These are phyloP conservation scores for Rhizoclosmatium sp. DNA, from an alignment of 192 early-diverging fungal genomes.

Conservation along the genomic window DNA sequence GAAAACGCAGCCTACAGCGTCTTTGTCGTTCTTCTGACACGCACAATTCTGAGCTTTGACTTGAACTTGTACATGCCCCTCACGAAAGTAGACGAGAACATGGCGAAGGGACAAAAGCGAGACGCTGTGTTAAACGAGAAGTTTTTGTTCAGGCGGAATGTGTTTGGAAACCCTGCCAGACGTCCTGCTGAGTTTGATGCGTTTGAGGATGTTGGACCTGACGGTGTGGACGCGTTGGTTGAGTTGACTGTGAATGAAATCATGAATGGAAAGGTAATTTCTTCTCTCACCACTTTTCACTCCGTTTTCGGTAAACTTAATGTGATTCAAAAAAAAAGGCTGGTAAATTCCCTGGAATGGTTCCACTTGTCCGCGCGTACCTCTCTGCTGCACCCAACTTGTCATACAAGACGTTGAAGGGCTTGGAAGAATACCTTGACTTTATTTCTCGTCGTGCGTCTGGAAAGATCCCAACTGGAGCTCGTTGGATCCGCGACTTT, in stretches of 20 bases:
- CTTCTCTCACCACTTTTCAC: not conserved
- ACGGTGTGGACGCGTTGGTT: conserved; percentile 52
- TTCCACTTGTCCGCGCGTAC: conserved; percentile 85
- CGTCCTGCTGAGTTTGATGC: conserved; percentile 2
- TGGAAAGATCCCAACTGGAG: conserved; percentile 84
- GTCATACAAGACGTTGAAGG: conserved; percentile 69
- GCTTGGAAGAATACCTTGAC: conserved; percentile 77
- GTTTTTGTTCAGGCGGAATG: conserved; percentile 90
- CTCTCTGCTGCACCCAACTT: conserved; percentile 75
- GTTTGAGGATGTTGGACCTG: conserved; percentile 22
- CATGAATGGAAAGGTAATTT: conserved; percentile 78
- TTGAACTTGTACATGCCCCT: conserved; percentile 97
- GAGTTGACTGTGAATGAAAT: conserved; percentile 91
- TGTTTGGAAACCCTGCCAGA: conserved; percentile 61
- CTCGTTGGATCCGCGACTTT: conserved; percentile 91
- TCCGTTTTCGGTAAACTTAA: not conserved
- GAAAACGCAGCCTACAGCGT: conserved; percentile 96
- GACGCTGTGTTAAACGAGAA: conserved; percentile 82
- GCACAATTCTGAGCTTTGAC: conserved; percentile 85
- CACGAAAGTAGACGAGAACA: conserved; percentile 95
- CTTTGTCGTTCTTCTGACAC: conserved; percentile 90
- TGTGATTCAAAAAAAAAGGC: conserved; percentile 21
- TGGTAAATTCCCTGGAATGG: conserved; percentile 79
- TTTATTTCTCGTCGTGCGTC: conserved; percentile 83
- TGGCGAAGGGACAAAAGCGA: conserved; percentile 84